phyloP scores from a whole-genome alignment of 116 monocot species.

The Zostera marina region DNA sequence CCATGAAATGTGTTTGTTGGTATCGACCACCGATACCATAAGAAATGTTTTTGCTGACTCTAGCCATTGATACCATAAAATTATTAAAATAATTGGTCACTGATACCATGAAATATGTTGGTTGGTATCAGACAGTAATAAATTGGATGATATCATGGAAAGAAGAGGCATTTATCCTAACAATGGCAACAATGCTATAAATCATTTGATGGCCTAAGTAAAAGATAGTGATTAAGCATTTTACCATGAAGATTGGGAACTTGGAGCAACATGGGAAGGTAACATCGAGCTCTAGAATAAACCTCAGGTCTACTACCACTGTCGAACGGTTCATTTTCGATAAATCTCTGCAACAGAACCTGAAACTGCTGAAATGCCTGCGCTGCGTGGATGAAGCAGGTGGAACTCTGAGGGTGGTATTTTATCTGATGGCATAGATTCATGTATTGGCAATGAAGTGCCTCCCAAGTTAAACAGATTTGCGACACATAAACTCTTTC shows the following conservation, averaged over 20 bases:
- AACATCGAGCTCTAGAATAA: constrained; percentile 35
- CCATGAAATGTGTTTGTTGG: no score
- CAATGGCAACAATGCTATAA: background rate
- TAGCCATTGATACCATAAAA: no score
- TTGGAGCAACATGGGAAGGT: constrained; percentile 59
- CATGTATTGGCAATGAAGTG: constrained; percentile 59
- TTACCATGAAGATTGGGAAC: constrained; percentile 76
- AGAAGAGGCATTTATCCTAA: no score
- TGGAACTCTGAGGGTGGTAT: constrained; percentile 26
- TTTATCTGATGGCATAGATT: constrained; percentile 33
- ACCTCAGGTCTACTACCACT: constrained; percentile 50
- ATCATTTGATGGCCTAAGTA: background rate
- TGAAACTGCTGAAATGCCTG: constrained; percentile 89
- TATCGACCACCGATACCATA: no score
- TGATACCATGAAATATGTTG: no score
- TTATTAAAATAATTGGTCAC: no score
- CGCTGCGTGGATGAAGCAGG: constrained; percentile 36
- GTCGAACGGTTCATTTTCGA: constrained; percentile 93
- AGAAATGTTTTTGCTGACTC: no score
- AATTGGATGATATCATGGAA: no score
- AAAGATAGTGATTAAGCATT: background rate
- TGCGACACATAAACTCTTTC: constrained; percentile 78
- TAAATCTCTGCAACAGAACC: constrained; percentile 71
- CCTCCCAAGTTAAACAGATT: constrained; percentile 64
- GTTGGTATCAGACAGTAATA: no score